These are phyloP conservation scores for Silybum marianum DNA, from an alignment of 129 eudicot genomes.

Conservation along the genomic window DNA sequence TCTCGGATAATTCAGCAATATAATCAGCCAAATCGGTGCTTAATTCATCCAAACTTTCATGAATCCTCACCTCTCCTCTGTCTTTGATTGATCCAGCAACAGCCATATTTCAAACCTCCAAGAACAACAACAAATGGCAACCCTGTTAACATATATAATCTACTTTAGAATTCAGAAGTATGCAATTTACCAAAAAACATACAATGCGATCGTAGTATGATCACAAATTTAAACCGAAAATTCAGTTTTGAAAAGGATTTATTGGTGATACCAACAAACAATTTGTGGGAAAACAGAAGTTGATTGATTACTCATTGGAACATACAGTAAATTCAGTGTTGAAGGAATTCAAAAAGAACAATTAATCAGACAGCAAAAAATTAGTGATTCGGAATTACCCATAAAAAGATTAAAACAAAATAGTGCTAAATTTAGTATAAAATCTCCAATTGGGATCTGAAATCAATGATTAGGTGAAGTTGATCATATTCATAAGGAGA, in stretches of 20 bases:
- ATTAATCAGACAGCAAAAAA: conserved; percentile 11
- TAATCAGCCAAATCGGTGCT: conserved; percentile 66
- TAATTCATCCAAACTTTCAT: conserved; percentile 59
- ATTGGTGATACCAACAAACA: no score
- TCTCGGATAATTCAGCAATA: conserved; percentile 66
- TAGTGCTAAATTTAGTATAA: background rate
- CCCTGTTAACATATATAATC: conserved; percentile 1
- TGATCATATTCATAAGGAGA: conserved; percentile 10
- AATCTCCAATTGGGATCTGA: background rate
- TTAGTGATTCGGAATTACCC: background rate
- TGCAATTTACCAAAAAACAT: background rate
- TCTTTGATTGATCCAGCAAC: conserved; percentile 35
- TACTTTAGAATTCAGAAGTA: conserved; percentile 4
- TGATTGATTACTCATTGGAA: no score
- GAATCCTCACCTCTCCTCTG: conserved; percentile 55
- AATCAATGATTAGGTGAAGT: background rate
- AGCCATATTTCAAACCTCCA: conserved; percentile 45
- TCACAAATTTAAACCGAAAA: background rate
- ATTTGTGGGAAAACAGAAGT: no score
- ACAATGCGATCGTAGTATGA: conserved; percentile 10
- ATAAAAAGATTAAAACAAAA: background rate
- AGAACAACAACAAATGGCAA: background rate
- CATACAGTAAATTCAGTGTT: background rate
- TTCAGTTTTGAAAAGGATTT: background rate
- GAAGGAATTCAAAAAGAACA: background rate